phyloP scores from a whole-genome alignment of 2,329 filamentous ascomycete genomes.

The Graphilbum sp. region DNA sequence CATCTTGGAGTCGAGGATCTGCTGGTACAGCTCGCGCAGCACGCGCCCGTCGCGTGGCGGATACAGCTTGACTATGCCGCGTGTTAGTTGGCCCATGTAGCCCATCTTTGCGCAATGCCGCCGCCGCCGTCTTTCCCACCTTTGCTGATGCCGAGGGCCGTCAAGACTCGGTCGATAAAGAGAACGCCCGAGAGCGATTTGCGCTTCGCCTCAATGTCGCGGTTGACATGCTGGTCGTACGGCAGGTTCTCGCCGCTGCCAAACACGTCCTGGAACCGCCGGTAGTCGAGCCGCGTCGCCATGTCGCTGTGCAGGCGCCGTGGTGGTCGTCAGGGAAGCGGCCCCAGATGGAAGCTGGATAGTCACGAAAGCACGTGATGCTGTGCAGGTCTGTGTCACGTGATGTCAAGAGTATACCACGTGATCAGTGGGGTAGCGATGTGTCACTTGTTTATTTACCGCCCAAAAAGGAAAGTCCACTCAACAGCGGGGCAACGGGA shows the following conservation, averaged over 20 bases:
- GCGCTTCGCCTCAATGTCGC: slow-evolving; percentile 49
- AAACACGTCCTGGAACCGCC: slow-evolving; percentile 54
- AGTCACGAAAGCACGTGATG: slow-evolving; percentile 6
- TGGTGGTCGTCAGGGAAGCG: no score
- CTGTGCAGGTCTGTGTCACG: no score
- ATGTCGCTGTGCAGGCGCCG: no score
- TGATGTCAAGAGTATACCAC: neutral
- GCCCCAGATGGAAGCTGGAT: neutral
- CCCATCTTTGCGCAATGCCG: no score
- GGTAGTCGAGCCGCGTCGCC: slow-evolving; percentile 36
- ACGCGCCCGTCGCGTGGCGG: slow-evolving; percentile 55
- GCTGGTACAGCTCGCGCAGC: slow-evolving; percentile 52
- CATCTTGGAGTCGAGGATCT: slow-evolving; percentile 47
- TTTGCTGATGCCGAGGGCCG: slow-evolving; percentile 51
- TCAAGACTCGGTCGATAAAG: slow-evolving; percentile 67
- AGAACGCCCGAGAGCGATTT: slow-evolving; percentile 52
- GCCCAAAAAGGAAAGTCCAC: slow-evolving; percentile 8
- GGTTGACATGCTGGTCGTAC: slow-evolving; percentile 43
- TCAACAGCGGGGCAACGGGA: slow-evolving; percentile 13
- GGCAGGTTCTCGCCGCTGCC: slow-evolving; percentile 39
- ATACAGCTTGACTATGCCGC: slow-evolving; percentile 48
- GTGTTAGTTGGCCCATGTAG: no score
- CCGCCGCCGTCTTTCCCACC: no score
- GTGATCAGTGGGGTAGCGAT: neutral
- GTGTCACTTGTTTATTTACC: slow-evolving; percentile 11